Percentiles rank a stretch among this genome's conserved stretches.
Evolutionary conservation across 768 basidiomycete genomes (phyloP).

Genomic region (Kwoniella shandongensis): DNA sequence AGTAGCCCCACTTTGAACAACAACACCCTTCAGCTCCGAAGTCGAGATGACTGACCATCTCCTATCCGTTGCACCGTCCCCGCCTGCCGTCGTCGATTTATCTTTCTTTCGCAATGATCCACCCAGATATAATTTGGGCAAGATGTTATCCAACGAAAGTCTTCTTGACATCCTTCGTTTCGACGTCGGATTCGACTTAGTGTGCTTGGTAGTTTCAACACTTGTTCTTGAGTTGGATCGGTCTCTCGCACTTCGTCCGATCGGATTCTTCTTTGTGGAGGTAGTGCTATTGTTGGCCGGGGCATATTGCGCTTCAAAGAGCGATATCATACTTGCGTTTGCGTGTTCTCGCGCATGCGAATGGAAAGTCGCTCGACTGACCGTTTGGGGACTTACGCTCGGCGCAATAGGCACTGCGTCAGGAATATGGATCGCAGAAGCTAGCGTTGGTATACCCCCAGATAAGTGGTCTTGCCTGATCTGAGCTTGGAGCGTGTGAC

Average conservation of each 20-base stretch:
- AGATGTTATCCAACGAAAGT: conserved; percentile 18
- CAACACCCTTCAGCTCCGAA: background rate
- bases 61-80: background rate
- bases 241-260: background rate
- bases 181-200: background rate
- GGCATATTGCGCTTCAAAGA: conserved; percentile 2
- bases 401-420: background rate
- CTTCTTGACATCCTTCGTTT: conserved; percentile 13
- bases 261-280: too few species aligned
- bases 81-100: background rate
- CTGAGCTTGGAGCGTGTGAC: conserved; percentile 13
- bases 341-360: conserved; percentile 5
- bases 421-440: conserved; percentile 27
- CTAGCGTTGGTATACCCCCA: conserved; percentile 24
- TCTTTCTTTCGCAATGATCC: conserved; percentile 21
- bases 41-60: conserved; percentile 15
- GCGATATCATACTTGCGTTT: conserved; percentile 1
- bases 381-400: background rate
- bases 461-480: background rate
- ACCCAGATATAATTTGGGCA: conserved; percentile 8
- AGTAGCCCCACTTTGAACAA: background rate
- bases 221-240: conserved; percentile 7
- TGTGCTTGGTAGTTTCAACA: too few species aligned
- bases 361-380: background rate
- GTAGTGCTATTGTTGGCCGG: too few species aligned